Base-by-base conservation (phyloP, 345 rosid genomes). In the Turnera subulata region DNA sequence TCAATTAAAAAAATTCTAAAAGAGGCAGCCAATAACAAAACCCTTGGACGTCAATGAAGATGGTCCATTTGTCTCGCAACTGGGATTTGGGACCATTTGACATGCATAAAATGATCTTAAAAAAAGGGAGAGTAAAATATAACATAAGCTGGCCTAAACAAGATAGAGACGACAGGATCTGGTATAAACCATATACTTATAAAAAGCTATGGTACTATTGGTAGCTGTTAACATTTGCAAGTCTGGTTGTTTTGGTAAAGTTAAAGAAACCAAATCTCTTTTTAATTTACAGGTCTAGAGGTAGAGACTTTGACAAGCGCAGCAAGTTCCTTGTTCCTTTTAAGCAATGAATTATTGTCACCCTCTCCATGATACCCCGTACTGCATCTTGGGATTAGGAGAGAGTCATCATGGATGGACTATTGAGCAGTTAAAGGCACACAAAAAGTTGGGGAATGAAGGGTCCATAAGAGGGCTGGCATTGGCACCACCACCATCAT, bases 391-490 rank as follows among this genome's bases (percentile, higher is more conserved):
- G 66, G 56, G 52, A 66, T 18, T 47, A 58, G 58, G 46, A 35
- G 40, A 17, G 25, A 59, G 42, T 29, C 37, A 25, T n/a, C n/a
- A n/a, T n/a, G n/a, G n/a, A n/a, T 24, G 46, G 53, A 46, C 53
- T 25, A 22, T 2, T 51, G 25, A 50, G 49, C 50, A 55, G 67
- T 37, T 37, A 10, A 56, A 62, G 50, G 51, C 64, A 61, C 64
- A 48, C 46, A 59, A 67, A 10, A 46, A 20, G 25, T 33, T 57
- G 19, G 60, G 13, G 24, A 67, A 17, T 40, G 18, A 5, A 56
- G 42, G 74, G 71, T 56, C 78, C 67, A 73, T 40, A 14, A 38
- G 21, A 29, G 11, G 26, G 65, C 59, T 47, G 64, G 65, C 61
- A 56, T 6, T 35, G 55, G 55, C 65, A 58, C 49, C 56, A 55